Base-by-base conservation (phyloP, 1,139 yeast species). In the Sugiyamaella grinbergsii region DNA sequence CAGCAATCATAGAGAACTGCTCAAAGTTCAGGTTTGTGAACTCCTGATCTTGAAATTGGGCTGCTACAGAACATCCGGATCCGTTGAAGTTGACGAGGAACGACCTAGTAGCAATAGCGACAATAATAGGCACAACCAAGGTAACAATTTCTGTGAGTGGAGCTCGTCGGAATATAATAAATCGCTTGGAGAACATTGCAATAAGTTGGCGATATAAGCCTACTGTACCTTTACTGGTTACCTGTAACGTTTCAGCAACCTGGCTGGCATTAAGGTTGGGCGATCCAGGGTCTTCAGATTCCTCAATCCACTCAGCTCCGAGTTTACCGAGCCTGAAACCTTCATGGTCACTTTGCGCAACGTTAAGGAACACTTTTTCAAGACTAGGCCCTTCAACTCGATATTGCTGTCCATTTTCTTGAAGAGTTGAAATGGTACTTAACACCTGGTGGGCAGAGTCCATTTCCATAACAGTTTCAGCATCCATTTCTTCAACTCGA, bases 311-410 rank as follows among this genome's bases (percentile, higher is more conserved):
- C 42, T 47, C 51, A 8, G 50, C 53, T 13, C 53, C 58, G 43
- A 51, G 54, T 7, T 53, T 49, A 5, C 53, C 50, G 24, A 52
- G 45, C 7, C 49, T 49, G 33, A 48, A 52, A 3, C 62, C 68
- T 5, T 54, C 60, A 49, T 66, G 71, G 26, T 67, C 69, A n/a
- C 59, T 62, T 10, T 59, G 64, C 5, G 70, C 71, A 20, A 69
- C 58, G 20, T 59, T 57, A 42, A 69, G 51, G 53, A 69, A 70
- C 15, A 68, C 72, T 43, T 64, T 68, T 51, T 69, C 73, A 34
- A 69, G 58, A 40, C 64, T 64, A 7, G 73, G 72, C 3, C 70
- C 70, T 2, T 65, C 58, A 8, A 68, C 61, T 19, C 64, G 52
- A 49, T 63, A 68, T 11, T 56, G 46, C 11, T 45, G 43, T 5